Evolutionary conservation across 176 grass and related monocot species (phyloP), one percentile per base, ranked within the genome.

Genomic region (Oryza meridionalis): DNA sequence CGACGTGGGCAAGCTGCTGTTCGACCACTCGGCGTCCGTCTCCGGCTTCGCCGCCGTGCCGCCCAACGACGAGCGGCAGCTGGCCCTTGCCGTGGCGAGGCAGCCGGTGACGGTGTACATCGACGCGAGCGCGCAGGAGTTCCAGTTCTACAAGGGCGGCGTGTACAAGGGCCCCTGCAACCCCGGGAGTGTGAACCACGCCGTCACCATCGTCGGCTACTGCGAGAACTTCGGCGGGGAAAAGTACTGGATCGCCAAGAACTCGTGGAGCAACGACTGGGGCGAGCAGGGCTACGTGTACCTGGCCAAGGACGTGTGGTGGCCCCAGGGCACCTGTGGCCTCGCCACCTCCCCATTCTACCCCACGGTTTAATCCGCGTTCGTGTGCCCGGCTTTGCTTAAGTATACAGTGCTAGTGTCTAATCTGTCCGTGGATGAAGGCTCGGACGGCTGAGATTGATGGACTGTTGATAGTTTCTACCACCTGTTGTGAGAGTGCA

Each of bases 241-340:
- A 1, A 88, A 88, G 16, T 92, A 85, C 38, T 92, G 90, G 90
- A 73, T 88, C n/a, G 81, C 80, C 2, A 92, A 92, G 72, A 92
- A 92, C 50, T 92, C 90, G 2, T 92, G 90, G 90, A 69, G 86
- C 47, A 67, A 61, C 25, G 78, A 69, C 46, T 92, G 90, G 90
- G 90, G 90, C 14, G 82, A 85, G 2, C 25, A 84, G n/a, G 86
- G 82, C 9, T 88, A 92, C 53, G 61, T 88, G 19, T 72, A 82
- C 45, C 37, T 88, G 21, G 80, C 80, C 27, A 92, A 85, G 61
- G 82, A 92, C 55, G 72, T 79, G 13, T 21, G 17, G 13, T 83
- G 40, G 59, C 5, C 65, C 22, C 46, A 12, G 38, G 90, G 90
- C 31, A 70, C 76, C 66, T 91, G 89, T 69, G 89, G 65, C 21